Evolutionary conservation across 768 basidiomycete genomes (phyloP).

Genomic region (Russula brevipes): DNA sequence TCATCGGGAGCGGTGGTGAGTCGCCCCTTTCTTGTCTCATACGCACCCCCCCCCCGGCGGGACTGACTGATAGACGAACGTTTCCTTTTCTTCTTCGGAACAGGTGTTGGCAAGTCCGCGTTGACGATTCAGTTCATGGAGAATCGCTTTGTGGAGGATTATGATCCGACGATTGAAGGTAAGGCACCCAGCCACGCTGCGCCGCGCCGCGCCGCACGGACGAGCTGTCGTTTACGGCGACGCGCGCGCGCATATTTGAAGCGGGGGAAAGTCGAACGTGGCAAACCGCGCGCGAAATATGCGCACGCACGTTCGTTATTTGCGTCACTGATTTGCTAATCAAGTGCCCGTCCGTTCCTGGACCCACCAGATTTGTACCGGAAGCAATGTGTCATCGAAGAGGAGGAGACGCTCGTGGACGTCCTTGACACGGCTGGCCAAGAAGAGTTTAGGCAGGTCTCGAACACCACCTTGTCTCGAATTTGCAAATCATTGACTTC

Average conservation of each 20-base stretch:
- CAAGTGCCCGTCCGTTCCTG: no score
- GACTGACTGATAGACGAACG: no score
- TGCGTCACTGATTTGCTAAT: slow-evolving; percentile 15
- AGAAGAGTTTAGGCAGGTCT: slow-evolving; percentile 92
- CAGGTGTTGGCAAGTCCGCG: slow-evolving; percentile 80
- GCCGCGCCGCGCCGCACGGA: no score
- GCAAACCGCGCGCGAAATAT: neutral
- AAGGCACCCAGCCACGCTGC: neutral
- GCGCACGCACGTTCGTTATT: slow-evolving; percentile 13
- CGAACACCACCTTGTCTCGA: neutral
- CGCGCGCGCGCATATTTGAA: neutral
- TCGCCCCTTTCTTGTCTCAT: neutral
- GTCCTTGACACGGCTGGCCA: slow-evolving; percentile 97
- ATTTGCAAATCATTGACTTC: neutral
- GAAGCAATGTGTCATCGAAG: slow-evolving; percentile 94
- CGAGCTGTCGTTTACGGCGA: no score
- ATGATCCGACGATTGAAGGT: slow-evolving; percentile 95
- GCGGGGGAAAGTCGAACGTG: slow-evolving; percentile 3
- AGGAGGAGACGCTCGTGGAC: slow-evolving; percentile 92
- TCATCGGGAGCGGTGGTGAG: slow-evolving; percentile 94
- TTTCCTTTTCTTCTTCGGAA: neutral
- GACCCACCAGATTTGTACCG: slow-evolving; percentile 76
- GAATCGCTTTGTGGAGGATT: slow-evolving; percentile 88
- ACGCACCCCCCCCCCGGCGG: neutral
- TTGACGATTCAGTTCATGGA: slow-evolving; percentile 98